Evolutionary conservation across 2,329 filamentous ascomycete genomes (phyloP).

Genomic region (Ascochyta viciae-villosae): DNA sequence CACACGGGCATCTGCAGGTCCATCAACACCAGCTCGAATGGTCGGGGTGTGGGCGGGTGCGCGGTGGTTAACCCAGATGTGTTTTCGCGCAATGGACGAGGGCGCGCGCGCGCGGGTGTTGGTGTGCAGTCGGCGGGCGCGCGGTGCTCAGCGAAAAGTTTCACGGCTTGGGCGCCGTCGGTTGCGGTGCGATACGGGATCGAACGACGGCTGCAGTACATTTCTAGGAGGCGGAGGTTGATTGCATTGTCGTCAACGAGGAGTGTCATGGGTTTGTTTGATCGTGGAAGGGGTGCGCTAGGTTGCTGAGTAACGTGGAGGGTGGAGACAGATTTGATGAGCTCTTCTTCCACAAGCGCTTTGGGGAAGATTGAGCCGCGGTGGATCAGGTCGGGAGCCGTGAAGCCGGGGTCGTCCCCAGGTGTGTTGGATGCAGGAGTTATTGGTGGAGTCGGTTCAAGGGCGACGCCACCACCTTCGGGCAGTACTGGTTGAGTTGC

Average conservation of each 20-base stretch:
- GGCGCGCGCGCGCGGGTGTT: not conserved
- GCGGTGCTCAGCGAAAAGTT: conserved; percentile 33
- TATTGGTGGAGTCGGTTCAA: not conserved
- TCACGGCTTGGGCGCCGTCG: conserved; percentile 53
- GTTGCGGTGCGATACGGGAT: conserved; percentile 48
- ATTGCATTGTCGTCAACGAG: conserved; percentile 57
- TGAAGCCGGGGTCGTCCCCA: not conserved
- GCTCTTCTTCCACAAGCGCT: conserved; percentile 13
- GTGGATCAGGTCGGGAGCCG: not conserved
- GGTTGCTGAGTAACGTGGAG: conserved; percentile 8
- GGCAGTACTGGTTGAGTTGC: not conserved
- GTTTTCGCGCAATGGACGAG: not conserved
- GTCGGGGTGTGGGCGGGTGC: conserved; percentile 3
- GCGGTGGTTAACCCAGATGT: not conserved
- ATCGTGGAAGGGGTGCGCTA: not conserved
- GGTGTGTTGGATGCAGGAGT: not conserved
- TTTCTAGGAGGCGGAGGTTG: conserved; percentile 55
- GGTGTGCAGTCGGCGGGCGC: not conserved
- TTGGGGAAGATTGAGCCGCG: conserved; percentile 15
- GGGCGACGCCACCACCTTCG: not conserved
- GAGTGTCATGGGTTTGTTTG: conserved; percentile 38
- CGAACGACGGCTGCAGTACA: conserved; percentile 56
- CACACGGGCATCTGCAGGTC: conserved; percentile 53
- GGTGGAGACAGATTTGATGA: conserved; percentile 20
- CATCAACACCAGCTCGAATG: conserved; percentile 50